These are phyloP conservation scores for Suhomyces coccinellae DNA, from an alignment of 1,139 yeast species.

Conservation along the genomic window DNA sequence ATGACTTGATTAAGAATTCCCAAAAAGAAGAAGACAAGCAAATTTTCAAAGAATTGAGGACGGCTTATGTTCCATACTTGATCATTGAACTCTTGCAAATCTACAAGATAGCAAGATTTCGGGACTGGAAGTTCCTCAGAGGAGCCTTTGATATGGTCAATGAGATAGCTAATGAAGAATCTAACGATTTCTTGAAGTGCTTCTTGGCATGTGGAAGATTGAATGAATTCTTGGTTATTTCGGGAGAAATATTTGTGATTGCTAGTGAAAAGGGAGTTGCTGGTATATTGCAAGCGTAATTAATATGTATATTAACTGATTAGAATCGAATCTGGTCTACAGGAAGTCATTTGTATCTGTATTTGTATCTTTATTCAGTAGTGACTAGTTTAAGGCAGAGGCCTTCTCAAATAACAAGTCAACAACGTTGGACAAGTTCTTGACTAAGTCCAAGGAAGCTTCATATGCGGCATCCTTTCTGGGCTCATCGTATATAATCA, in stretches of 20 bases:
- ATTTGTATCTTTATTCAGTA: not conserved
- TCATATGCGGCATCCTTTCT: constrained; percentile 87
- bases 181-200: constrained; percentile 46
- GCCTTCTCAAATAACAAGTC: constrained; percentile 95
- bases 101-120: constrained; percentile 44
- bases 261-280: constrained; percentile 40
- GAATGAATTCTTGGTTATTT: constrained; percentile 56
- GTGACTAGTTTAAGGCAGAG: constrained; percentile 57
- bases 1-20: constrained; percentile 18
- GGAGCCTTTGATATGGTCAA: constrained; percentile 62
- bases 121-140: constrained; percentile 42
- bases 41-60: constrained; percentile 52
- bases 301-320: constrained; percentile 1
- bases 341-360: constrained; percentile 8
- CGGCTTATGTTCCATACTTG: constrained; percentile 71
- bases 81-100: constrained; percentile 62
- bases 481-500: constrained; percentile 87
- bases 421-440: constrained; percentile 84
- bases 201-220: constrained; percentile 63
- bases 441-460: constrained; percentile 81
- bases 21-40: constrained; percentile 9
- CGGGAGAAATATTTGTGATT: constrained; percentile 58
- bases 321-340: constrained; percentile 1
- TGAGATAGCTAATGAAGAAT: constrained; percentile 43
- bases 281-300: not conserved